Evolutionary conservation across 1,284 basidiomycete genomes (phyloP), one percentile per base, ranked within the genome.

Genomic region (Blastosporella zonata): DNA sequence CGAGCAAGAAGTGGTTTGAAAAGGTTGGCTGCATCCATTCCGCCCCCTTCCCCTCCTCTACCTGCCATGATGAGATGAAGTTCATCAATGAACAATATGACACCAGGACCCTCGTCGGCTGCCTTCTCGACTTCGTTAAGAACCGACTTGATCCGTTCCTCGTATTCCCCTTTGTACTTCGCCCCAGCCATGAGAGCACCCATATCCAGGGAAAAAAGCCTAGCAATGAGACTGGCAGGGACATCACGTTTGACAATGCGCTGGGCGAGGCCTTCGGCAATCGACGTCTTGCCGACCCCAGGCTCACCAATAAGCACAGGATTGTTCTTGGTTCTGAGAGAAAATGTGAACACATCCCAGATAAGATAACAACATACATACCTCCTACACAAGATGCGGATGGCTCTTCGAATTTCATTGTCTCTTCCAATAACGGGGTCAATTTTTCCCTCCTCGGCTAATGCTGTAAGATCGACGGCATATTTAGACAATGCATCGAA

Each of bases 41-140:
- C 87, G 25, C 85, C 85, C 39, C 86, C 83, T 61, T 87, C 82
- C 2, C 74, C 67, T 29, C 87, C 88, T 52, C 83, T 76, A 10
- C 91, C 90, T 6, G 90, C 85, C 90, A 95, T 93, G 68, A 97
- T 87, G 35, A 94, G 81, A 62, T 96, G 93, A 15, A 94, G 74
- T 65, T 98, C 96, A 62, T 99, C 95, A 60, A 98, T 87, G 74
- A 98, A 98, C 31, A 99, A 81, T 57, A 98, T 93, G 61, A 97
- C 82, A 20, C 87, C 86, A 2, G 74, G 77, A 15, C 75, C 93
- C 40, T 93, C 82, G 47, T 93, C 84, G 0, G 85, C 75, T 3
- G 90, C 83, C 69, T 97, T 95, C 68, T 98, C 96, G 54, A 98
- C 87, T 69, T 99, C 97, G 66, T 84, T 83, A 43, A 98, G 73